phyloP scores from a whole-genome alignment of 768 basidiomycete genomes.

The Xanthoconium purpureum region DNA sequence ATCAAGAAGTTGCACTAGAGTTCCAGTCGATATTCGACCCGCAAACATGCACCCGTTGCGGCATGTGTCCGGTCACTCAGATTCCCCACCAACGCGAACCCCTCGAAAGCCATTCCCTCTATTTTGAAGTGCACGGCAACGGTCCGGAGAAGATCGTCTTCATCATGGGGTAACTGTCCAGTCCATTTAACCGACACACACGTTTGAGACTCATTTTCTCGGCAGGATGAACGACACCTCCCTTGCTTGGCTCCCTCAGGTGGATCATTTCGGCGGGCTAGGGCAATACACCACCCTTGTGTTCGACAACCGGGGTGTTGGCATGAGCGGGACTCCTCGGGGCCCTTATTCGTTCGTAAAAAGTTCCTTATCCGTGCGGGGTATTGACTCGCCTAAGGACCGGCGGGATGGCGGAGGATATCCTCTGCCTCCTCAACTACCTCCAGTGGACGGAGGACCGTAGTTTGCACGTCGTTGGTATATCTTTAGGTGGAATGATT shows the following conservation, averaged over 20 bases:
- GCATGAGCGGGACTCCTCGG: constrained; percentile 64
- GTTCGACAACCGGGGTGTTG: constrained; percentile 85
- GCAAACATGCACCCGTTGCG: constrained; percentile 60
- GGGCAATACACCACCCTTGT: constrained; percentile 61
- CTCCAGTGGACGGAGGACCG: constrained; percentile 66
- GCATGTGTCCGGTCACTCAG: constrained; percentile 70
- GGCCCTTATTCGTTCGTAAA: constrained; percentile 73
- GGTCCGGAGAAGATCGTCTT: constrained; percentile 66
- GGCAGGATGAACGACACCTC: constrained; percentile 57
- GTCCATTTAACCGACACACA: not conserved
- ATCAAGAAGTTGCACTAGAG: constrained; percentile 17
- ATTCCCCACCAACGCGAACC: constrained; percentile 46
- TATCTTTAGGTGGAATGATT: constrained; percentile 83
- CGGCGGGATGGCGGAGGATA: constrained; percentile 75
- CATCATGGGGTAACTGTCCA: constrained; percentile 61
- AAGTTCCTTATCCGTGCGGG: not conserved
- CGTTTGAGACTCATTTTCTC: constrained; percentile 4
- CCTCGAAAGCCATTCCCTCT: constrained; percentile 68
- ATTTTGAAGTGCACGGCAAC: constrained; percentile 74
- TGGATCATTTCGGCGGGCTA: constrained; percentile 56
- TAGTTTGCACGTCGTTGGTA: constrained; percentile 67
- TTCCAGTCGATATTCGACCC: constrained; percentile 54
- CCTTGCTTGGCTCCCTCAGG: constrained; percentile 64
- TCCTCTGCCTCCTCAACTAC: constrained; percentile 61
- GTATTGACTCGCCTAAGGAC: constrained; percentile 43